Base-by-base conservation (phyloP, 2,329 filamentous ascomycete species). In the Paracoccidioides lutzii region DNA sequence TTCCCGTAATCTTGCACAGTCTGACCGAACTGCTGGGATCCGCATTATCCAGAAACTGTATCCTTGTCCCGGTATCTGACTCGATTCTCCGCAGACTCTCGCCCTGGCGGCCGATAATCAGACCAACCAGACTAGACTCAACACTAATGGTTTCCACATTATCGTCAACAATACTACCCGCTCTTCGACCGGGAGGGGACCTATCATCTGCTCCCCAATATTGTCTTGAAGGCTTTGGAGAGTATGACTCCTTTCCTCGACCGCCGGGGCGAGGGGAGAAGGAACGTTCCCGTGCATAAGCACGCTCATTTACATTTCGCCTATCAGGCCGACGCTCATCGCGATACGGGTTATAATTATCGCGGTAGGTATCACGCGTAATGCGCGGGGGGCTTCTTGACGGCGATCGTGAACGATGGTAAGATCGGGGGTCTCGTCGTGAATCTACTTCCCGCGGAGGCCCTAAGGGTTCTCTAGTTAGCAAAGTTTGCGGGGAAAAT, bases 81-180 rank as follows among this genome's bases (percentile, higher is more conserved):
- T 95, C 90, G 61, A 95, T 88, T 57, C 88, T 84, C 62, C 88
- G 80, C 45, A 95, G 75, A 63, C 94, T 95, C 73, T 95, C 90
- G 62, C 90, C 90, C 66, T 90, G 87, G 58, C 90, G 83, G 54
- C 90, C 90, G 66, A 95, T 95, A 65, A 95, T 94, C 38, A 95
- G 77, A 44, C 90, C 90, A 53, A 95, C 90, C 50, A 95, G 78
- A 64, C 83, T 87, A 28, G 88, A 89, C 67, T 95, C 89, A 65
- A 95, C 89, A 64, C 86, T 81, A 62, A 95, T 90, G 30, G 85
- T 87, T 73, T 95, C 90, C 30, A 81, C 80, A 64, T 84, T 86
- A 61, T 89, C 87, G 63, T 86, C 83, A 49, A 22, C 22, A 22
- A 75, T 76, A 53, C 67, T 71, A 43, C 61, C 58, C 44, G 65